Conservation (phyloP, 805 yeast genomes). For the Jamesozyma piceae region DNA sequence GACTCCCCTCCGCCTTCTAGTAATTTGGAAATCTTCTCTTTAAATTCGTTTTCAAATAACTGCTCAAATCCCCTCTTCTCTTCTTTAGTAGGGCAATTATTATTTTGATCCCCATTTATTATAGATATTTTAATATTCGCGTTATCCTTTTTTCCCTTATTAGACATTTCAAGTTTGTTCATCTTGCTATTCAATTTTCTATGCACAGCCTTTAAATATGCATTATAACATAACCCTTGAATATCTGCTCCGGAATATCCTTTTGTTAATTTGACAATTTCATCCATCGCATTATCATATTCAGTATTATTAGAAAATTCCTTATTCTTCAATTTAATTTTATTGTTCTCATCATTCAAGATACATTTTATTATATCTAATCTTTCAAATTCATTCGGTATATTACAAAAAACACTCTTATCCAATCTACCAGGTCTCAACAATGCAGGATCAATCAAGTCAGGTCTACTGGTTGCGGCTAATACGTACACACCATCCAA, state of each 20-base stretch:
- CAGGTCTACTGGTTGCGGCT: slow-evolving; percentile 95
- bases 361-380: slow-evolving; percentile 49
- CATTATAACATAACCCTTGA: slow-evolving; percentile 86
- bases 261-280: slow-evolving; percentile 48
- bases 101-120: not conserved
- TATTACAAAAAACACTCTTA: slow-evolving; percentile 80
- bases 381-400: slow-evolving; percentile 67
- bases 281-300: slow-evolving; percentile 36
- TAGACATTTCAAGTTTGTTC: slow-evolving; percentile 1
- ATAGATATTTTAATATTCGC: not conserved
- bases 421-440: slow-evolving; percentile 94
- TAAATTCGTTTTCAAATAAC: not conserved
- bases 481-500: slow-evolving; percentile 91
- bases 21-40: not conserved
- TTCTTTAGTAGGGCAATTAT: not conserved
- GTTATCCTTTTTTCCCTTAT: not conserved
- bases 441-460: slow-evolving; percentile 87
- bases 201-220: slow-evolving; percentile 80
- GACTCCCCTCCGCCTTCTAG: not conserved
- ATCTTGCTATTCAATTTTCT: slow-evolving; percentile 47
- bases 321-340: slow-evolving; percentile 32
- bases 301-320: slow-evolving; percentile 34
- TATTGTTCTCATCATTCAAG: slow-evolving; percentile 30
- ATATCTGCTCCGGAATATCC: slow-evolving; percentile 94
- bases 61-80: not conserved